Base-by-base conservation (phyloP, 176 grass and related monocot genomes). In the Cymbopogon citratus region DNA sequence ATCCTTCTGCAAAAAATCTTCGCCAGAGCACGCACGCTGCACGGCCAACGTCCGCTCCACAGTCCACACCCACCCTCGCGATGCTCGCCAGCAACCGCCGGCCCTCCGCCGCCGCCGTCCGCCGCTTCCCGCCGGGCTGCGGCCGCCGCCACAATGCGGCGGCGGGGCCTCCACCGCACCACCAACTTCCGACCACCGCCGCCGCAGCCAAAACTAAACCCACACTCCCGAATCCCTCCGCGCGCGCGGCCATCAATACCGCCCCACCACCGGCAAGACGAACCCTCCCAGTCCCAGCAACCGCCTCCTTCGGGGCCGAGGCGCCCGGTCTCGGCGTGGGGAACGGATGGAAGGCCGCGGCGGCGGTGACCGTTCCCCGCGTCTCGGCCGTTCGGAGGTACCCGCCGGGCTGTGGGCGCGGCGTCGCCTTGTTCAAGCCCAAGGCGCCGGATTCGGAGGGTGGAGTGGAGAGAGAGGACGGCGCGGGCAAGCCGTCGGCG, bases 361-460 rank as follows among this genome's bases (percentile, higher is more conserved):
- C 52, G 71, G 82, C 19, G 63, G 63, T 54, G 29, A 46, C 57
- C 33, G 52, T n/a, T 41, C 71, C 31, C 52, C 77, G 51, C 70
- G 40, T 23, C 87, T 81, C 54, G 19, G 82, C 77, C 77, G 63
- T 85, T 7, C 71, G 87, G 82, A 63, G 82, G 82, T 89, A 81
- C 52, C 82, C 87, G 46, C 80, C 71, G 63, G 87, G 82, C 18
- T 85, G 87, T 76, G 76, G 82, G 5, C 36, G 87, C 39, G 40
- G 40, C 10, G 24, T 19, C 26, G 14, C 68, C 24, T 33, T 21
- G 18, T 4, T 9, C 19, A 63, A 34, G 18, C 21, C 62, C 13
- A 63, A 26, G 13, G n/a, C 63, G 13, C 46, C 54, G 51, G 51
- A 24, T 3, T 61, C 34, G 39, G 18, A 12, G 36, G 61, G 25